Conservation (phyloP, 2,329 filamentous ascomycete species). For the Paraphaeosphaeria minitans region DNA sequence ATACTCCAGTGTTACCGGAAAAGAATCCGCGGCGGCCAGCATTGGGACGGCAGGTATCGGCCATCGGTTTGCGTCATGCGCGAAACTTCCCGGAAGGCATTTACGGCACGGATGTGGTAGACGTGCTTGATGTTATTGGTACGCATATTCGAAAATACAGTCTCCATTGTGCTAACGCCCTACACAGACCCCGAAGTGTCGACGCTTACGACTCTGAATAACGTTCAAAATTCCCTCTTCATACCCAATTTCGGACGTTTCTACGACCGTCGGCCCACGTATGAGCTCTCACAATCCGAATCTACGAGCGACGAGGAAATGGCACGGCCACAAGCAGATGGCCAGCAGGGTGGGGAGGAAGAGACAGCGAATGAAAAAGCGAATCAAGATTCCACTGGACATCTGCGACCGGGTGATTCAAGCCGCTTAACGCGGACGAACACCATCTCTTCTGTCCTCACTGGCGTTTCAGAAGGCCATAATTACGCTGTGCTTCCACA, state of each 20-base stretch:
- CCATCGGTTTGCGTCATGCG: constrained; percentile 33
- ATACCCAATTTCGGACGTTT: constrained; percentile 76
- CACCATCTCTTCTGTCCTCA: constrained; percentile 40
- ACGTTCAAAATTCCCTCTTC: constrained; percentile 91
- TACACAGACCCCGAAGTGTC: constrained; percentile 77
- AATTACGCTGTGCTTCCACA: constrained; percentile 82
- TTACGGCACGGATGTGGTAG: constrained; percentile 66
- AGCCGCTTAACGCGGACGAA: constrained; percentile 25
- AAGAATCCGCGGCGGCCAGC: constrained; percentile 24
- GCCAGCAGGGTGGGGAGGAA: constrained; percentile 8
- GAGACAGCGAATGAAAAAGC: constrained; percentile 23
- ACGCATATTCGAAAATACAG: constrained; percentile 33
- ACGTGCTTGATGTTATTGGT: constrained; percentile 73
- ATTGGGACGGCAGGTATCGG: constrained; percentile 29
- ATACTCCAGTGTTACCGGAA: constrained; percentile 21
- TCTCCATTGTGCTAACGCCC: constrained; percentile 36
- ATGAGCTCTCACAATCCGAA: constrained; percentile 65
- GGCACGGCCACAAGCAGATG: constrained; percentile 16
- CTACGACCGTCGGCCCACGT: constrained; percentile 78
- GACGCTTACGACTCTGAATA: constrained; percentile 81
- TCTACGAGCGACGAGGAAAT: constrained; percentile 39
- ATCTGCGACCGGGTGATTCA: constrained; percentile 14
- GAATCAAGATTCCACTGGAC: constrained; percentile 20
- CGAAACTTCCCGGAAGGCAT: constrained; percentile 37
- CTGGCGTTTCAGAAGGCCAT: constrained; percentile 56